Evolutionary conservation across 169 alveolate genomes (phyloP), one percentile per base, ranked within the genome.

Genomic region (Cystoisospora suis): DNA sequence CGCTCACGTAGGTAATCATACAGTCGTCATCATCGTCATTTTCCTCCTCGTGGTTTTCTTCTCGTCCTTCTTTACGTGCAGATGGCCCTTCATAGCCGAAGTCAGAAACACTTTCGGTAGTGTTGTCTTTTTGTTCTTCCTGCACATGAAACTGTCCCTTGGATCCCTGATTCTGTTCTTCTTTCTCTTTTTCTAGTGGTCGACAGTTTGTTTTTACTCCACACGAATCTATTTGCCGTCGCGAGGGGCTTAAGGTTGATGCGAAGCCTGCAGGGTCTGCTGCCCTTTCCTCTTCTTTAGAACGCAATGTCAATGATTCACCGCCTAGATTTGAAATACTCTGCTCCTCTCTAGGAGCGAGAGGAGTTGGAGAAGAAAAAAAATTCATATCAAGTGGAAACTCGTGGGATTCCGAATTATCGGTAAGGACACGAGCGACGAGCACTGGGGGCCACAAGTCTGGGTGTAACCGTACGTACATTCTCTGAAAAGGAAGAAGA

Each of bases 401-500:
- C n/a, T n/a, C n/a, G n/a, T n/a, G n/a, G n/a, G n/a, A n/a, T n/a
- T n/a, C n/a, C n/a, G n/a, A n/a, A n/a, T n/a, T n/a, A n/a, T n/a
- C n/a, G n/a, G n/a, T 53, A 15, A 23, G 29, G 20, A 40, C 83
- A 9, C 83, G 83, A 72, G 42, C 36, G 27, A 72, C 83, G 15
- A 72, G 83, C 5, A 56, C 32, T 34, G 83, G 83, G 58, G 83
- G 83, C 83, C 83, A 72, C 42, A 72, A 12, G 6, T 3, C 15
- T 5, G 56, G 83, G 53, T 72, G 83, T 34, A 72, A 56, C 9
- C 56, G 83, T 27, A 72, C 58, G 53, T 72, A 72, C 83, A 72
- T 53, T 29, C 32, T 34, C 47, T 9, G 83, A 72, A 72, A 56
- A 72, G 34, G 46, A 27, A n/a, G n/a, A n/a, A n/a, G n/a, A n/a